Percentiles rank a stretch among this genome's conserved stretches.
Conservation (phyloP, 2,329 filamentous ascomycete species). For the Chaetomiaceae sp. region DNA sequence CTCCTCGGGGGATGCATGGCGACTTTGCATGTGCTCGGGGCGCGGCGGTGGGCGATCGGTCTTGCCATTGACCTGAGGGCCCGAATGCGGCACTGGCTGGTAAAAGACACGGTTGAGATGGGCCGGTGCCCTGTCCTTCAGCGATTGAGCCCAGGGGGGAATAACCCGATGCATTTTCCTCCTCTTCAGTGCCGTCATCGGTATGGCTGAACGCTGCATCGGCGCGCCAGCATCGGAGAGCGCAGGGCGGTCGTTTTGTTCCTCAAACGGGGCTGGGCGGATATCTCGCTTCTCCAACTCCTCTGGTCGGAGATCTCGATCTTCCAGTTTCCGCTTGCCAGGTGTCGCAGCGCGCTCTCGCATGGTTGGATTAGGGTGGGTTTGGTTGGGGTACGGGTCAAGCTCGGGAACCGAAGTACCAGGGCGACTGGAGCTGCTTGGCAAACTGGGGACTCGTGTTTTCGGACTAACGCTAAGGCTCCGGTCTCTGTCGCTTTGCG, state of each 20-base stretch:
- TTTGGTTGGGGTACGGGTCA: conserved; percentile 24
- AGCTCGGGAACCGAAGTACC: conserved; percentile 26
- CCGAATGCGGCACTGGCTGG: conserved; percentile 31
- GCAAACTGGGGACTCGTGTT: conserved; percentile 56
- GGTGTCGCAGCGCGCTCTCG: conserved; percentile 36
- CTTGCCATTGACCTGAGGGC: conserved; percentile 38
- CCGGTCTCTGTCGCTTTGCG: conserved; percentile 60
- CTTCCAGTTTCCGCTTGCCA: conserved; percentile 47
- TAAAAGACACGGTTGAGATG: conserved; percentile 46
- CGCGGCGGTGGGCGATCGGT: conserved; percentile 28
- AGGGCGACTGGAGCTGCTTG: conserved; percentile 39
- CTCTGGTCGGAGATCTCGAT: conserved; percentile 45
- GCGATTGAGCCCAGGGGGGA: conserved; percentile 48
- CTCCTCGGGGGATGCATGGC: conserved; percentile 46
- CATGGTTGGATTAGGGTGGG: conserved; percentile 19
- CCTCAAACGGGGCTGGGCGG: conserved; percentile 47
- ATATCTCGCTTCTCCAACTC: conserved; percentile 48
- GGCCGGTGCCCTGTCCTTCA: conserved; percentile 36
- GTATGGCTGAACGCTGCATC: conserved; percentile 32
- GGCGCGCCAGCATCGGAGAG: conserved; percentile 24
- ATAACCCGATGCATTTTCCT: conserved; percentile 35
- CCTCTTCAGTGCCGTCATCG: conserved; percentile 36
- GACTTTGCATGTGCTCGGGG: conserved; percentile 35
- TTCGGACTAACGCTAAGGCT: conserved; percentile 77
- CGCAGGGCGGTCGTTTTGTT: conserved; percentile 38